These are phyloP conservation scores for Trichocladium antarcticum DNA, from an alignment of 495 filamentous ascomycete genomes.

Conservation along the genomic window DNA sequence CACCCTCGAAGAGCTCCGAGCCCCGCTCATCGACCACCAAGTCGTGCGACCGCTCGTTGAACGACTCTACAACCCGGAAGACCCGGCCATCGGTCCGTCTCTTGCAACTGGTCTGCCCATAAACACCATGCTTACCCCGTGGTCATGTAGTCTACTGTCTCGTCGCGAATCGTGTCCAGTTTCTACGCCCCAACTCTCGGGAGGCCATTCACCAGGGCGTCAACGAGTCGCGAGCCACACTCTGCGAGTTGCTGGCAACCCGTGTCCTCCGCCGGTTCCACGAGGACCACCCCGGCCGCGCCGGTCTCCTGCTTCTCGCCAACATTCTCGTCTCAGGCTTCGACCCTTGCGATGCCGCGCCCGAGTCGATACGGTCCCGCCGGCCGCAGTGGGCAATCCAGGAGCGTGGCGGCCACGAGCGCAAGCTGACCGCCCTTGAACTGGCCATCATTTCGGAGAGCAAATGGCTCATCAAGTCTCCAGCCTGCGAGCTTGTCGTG, in stretches of 20 bases:
- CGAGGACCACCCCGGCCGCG: conserved; percentile 45
- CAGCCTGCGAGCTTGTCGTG: conserved; percentile 49
- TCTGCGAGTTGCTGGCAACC: conserved; percentile 51
- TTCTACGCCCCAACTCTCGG: conserved; percentile 46
- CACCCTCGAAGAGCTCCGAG: conserved; percentile 46
- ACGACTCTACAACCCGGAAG: conserved; percentile 45
- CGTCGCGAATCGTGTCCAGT: conserved; percentile 52
- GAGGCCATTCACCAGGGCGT: conserved; percentile 50
- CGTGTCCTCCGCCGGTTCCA: conserved; percentile 50
- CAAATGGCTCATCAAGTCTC: conserved; percentile 46
- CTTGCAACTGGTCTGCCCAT: neutral
- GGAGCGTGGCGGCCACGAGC: conserved; percentile 40
- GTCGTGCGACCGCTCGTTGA: conserved; percentile 51
- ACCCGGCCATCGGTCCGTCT: conserved; percentile 43
- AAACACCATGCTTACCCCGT: neutral
- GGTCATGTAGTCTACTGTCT: conserved; percentile 46
- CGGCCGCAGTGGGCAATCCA: conserved; percentile 36
- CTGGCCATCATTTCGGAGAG: conserved; percentile 53
- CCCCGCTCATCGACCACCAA: conserved; percentile 46
- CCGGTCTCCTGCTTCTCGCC: conserved; percentile 47
- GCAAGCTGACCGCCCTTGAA: conserved; percentile 50
- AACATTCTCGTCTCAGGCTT: conserved; percentile 53
- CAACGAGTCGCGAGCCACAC: conserved; percentile 45
- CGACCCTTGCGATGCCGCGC: conserved; percentile 51
- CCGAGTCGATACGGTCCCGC: conserved; percentile 35